Evolutionary conservation across 1,139 yeast species (phyloP), one percentile per base, ranked within the genome.

Genomic region (Pichia sp.): DNA sequence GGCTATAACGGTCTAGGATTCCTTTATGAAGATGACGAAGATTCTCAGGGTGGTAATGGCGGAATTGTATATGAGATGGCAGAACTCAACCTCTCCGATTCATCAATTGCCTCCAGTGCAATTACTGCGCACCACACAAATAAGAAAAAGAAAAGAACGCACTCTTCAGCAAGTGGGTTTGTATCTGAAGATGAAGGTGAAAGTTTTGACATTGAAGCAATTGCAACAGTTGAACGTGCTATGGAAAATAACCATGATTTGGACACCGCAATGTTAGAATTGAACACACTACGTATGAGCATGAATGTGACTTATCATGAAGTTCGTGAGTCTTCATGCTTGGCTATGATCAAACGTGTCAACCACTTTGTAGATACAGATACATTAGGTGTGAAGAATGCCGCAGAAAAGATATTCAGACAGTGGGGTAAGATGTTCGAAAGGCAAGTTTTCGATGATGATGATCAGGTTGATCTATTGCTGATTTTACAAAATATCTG

Each of bases 231-330:
- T 44, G 88, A 85, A 62, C 80, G 99, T 66, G 95, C 99, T 0
- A 80, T 93, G 69, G 93, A 87, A 62, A 87, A 92, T 66, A 87
- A 90, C 67, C 99, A 93, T 71, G 95, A 88, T 65, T 78, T 90
- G 58, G 98, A 93, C 67, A 92, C 96, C 12, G 97, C 99, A 0
- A 75, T 90, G 62, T 75, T 95, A 61, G 99, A 93, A 71, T 79
- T 93, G 65, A 92, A 92, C 68, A 93, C 99, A 0, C 77, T 95
- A 66, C 81, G 98, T 72, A 93, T 95, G 99, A 88, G 97, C 62
- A 87, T 92, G 93, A 91, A 93, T 68, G 98, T 91, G 14, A 80
- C 95, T 0, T 93, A 93, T 70, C 95, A 89, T 65, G 97, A 92
- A 67, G 97, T 93, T 14, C 81, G 98, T 67, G 71, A 75, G 42